A percentile compares a stretch with the other conserved stretches of the same genome.
Conservation (phyloP, 2,329 filamentous ascomycete species). For the Apiospora hydei region DNA sequence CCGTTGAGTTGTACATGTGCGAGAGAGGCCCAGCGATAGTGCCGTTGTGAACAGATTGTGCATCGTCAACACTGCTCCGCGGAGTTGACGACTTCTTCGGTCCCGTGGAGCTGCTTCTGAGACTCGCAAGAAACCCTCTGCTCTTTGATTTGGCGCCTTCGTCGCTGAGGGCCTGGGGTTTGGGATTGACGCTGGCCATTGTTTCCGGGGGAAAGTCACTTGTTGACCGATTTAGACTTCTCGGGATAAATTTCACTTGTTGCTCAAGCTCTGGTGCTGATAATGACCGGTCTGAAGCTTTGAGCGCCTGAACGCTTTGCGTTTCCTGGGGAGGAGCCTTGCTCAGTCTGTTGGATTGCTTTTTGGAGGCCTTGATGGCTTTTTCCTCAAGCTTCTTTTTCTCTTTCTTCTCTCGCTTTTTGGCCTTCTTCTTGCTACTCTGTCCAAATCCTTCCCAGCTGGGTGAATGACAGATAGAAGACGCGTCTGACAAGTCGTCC, state of each 20-base stretch:
- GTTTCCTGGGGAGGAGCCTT: constrained; percentile 44
- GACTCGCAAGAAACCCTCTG: constrained; percentile 40
- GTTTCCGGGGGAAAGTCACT: constrained; percentile 28
- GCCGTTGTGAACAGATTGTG: constrained; percentile 27
- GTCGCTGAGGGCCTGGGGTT: constrained; percentile 25
- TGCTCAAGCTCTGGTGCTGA: constrained; percentile 39
- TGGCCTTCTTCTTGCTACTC: constrained; percentile 58
- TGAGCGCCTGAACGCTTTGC: constrained; percentile 37
- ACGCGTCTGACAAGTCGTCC: constrained; percentile 50
- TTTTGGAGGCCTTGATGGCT: constrained; percentile 47
- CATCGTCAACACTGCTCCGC: constrained; percentile 31
- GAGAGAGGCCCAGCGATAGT: constrained; percentile 28
- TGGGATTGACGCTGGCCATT: constrained; percentile 32
- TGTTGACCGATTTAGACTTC: constrained; percentile 30
- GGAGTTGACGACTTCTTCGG: constrained; percentile 36
- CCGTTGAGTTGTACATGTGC: constrained; percentile 30
- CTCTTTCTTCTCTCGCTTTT: constrained; percentile 50
- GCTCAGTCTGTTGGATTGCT: constrained; percentile 46
- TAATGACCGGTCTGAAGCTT: constrained; percentile 35
- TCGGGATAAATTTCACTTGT: constrained; percentile 32
- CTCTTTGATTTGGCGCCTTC: constrained; percentile 38
- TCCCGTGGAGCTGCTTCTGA: constrained; percentile 38
- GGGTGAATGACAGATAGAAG: constrained; percentile 66
- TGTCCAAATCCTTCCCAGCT: constrained; percentile 66
- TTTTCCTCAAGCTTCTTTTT: constrained; percentile 48